Evolutionary conservation across 1,284 basidiomycete species (phyloP), one percentile per base, ranked within the genome.

Genomic region (Sporisorium exsertum): DNA sequence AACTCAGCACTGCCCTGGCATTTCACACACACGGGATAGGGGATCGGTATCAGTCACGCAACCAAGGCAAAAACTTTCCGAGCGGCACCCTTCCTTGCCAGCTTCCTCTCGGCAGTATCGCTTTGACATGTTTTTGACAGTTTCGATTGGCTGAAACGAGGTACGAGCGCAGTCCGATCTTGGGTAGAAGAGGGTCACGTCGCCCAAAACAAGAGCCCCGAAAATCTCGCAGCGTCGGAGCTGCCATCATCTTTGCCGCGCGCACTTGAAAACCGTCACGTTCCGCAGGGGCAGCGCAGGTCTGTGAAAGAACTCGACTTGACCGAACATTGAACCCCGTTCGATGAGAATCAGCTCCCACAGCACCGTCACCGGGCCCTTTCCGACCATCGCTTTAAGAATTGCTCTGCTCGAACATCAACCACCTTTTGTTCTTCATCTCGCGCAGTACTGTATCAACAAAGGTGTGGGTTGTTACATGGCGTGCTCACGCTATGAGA

Each of bases 161-260:
- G 16, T 18, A 40, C 16, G 37, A 40, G 37, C 37, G 18, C 37
- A 15, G 10, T 35, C 35, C 35, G 35, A 35, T 15, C 35, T 35
- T 35, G 8, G 13, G n/a, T 16, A 40, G 37, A 40, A 40, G 8
- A 3, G 18, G 35, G 37, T 29, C 49, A 51, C 29, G 49, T 37
- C 51, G 51, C n/a, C n/a, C 12, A 40, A 55, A 33, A 26, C 7
- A 43, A 8, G 24, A 54, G 40, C 53, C 42, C 37, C n/a, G n/a
- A 55, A 33, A 27, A 45, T 55, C 53, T 45, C 37, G 27, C n/a
- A 20, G 42, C 53, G 27, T 55, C 18, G 42, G 18, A 32, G 53
- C 53, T 55, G 42, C 27, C 42, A 29, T 45, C 27, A 43, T 43
- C 40, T 18, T 43, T n/a, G 18, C 40, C 53, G 37, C 29, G 29